phyloP scores from a whole-genome alignment of 371 early-diverging fungal species.

The Circinella umbellata region DNA sequence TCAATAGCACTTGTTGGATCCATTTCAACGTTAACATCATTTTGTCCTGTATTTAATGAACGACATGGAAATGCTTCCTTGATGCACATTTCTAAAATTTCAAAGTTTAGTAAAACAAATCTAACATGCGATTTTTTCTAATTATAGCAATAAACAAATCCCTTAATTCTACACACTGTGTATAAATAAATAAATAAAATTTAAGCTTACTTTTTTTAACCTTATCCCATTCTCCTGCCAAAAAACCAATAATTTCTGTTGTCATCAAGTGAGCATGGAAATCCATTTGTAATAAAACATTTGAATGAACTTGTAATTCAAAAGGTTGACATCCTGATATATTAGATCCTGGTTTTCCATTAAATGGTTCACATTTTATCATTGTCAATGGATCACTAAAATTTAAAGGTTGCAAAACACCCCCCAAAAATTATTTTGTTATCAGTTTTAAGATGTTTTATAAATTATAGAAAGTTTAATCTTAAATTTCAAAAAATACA shows the following conservation, averaged over 20 bases:
- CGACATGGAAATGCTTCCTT: slow-evolving; percentile 76
- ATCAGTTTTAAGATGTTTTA: too few species aligned
- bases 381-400: slow-evolving; percentile 77
- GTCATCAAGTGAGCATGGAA: slow-evolving; percentile 88
- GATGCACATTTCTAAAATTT: slow-evolving; percentile 51
- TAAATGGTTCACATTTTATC: slow-evolving; percentile 82
- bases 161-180: too few species aligned
- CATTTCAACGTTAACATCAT: slow-evolving; percentile 89
- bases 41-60: slow-evolving; percentile 70
- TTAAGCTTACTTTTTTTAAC: slow-evolving; percentile 44
- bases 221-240: slow-evolving; percentile 80
- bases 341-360: slow-evolving; percentile 72
- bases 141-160: not conserved
- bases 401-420: too few species aligned
- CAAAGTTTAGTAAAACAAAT: too few species aligned
- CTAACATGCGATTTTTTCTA: not conserved
- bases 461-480: not conserved
- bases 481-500: slow-evolving; percentile 12
- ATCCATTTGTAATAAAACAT: slow-evolving; percentile 83
- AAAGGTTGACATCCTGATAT: slow-evolving; percentile 79
- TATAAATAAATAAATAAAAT: slow-evolving; percentile 8
- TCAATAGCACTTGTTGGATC: slow-evolving; percentile 83
- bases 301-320: slow-evolving; percentile 71
- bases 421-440: too few species aligned
- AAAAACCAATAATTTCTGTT: slow-evolving; percentile 85